These are phyloP conservation scores for Protostelium mycophagum DNA, from an alignment of 78 protist genomes.

Conservation along the genomic window DNA sequence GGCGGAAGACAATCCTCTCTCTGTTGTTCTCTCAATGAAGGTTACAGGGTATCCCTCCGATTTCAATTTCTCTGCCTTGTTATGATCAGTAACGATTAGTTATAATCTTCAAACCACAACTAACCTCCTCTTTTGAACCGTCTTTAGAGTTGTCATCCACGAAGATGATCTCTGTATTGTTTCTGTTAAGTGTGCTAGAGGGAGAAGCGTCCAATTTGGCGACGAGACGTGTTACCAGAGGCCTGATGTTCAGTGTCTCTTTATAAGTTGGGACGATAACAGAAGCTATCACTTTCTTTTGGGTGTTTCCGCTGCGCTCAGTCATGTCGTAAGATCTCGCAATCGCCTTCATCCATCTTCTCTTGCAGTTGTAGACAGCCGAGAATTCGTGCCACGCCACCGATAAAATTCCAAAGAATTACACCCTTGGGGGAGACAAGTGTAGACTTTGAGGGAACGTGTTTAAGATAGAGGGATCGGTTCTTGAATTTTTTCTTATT, in stretches of 20 bases:
- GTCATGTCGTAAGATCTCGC: too few species aligned
- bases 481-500: too few species aligned
- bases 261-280: conserved; percentile 1
- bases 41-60: conserved; percentile 2
- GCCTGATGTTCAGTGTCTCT: not conserved
- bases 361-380: too few species aligned
- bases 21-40: conserved; percentile 21
- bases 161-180: not conserved
- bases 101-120: not conserved
- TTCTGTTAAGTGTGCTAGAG: not conserved
- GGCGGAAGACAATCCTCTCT: conserved; percentile 39
- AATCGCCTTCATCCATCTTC: too few species aligned
- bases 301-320: too few species aligned
- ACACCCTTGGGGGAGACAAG: too few species aligned
- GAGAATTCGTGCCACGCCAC: too few species aligned
- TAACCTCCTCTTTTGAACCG: conserved; percentile 4
- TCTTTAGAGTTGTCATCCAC: conserved; percentile 27
- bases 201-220: not conserved
- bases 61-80: not conserved
- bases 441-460: too few species aligned
- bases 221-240: not conserved
- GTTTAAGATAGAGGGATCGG: too few species aligned
- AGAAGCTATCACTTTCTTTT: not conserved
- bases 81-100: not conserved
- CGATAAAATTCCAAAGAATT: too few species aligned